phyloP scores from a whole-genome alignment of 129 eudicot genomes.

The Heracleum sosnowskyi region DNA sequence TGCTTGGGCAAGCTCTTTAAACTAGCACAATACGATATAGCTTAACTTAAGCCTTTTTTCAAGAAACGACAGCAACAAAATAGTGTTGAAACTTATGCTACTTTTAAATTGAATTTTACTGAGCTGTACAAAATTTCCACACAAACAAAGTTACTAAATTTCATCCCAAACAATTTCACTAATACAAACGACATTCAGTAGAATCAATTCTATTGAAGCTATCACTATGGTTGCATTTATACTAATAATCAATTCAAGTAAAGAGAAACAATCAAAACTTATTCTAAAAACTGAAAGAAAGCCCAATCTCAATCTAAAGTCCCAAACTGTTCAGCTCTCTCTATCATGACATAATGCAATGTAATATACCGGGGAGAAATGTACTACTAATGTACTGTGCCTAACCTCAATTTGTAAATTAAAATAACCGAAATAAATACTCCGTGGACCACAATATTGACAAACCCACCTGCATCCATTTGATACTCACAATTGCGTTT shows the following conservation, averaged over 20 bases:
- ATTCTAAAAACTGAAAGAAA: not conserved
- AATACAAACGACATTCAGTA: not conserved
- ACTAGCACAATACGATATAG: not conserved
- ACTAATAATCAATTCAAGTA: not conserved
- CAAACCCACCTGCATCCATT: not conserved
- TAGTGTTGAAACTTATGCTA: not conserved
- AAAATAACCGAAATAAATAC: not conserved
- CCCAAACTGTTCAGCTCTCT: not conserved
- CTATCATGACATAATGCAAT: not conserved
- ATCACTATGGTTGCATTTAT: not conserved
- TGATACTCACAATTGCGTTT: not conserved
- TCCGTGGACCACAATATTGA: no score
- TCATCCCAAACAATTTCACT: not conserved
- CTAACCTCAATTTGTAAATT: not conserved
- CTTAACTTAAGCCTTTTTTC: not conserved
- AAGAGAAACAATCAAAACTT: not conserved
- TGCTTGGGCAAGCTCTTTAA: constrained; percentile 11
- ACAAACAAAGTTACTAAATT: not conserved
- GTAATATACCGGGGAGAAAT: not conserved
- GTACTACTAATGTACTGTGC: not conserved
- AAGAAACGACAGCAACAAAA: not conserved
- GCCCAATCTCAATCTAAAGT: not conserved
- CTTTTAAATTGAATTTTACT: not conserved
- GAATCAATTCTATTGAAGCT: not conserved
- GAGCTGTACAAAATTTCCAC: not conserved